These are phyloP conservation scores for Amphirosellinia nigrospora DNA, from an alignment of 495 filamentous ascomycete genomes.

Conservation along the genomic window DNA sequence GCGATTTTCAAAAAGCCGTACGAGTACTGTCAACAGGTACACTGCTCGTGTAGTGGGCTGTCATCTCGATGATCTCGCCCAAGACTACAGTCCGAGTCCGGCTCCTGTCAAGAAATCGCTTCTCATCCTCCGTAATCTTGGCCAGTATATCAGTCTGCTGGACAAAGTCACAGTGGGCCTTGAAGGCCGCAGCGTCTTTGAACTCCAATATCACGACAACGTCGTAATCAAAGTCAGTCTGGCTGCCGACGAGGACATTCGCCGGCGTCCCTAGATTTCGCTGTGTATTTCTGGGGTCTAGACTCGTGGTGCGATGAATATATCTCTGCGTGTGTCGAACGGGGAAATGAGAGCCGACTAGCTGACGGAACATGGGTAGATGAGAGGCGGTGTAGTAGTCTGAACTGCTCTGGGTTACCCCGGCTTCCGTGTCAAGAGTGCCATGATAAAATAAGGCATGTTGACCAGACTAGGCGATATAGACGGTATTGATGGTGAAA, in stretches of 20 bases:
- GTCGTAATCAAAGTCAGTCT: conserved; percentile 50
- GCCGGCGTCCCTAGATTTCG: conserved; percentile 36
- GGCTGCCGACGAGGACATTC: conserved; percentile 41
- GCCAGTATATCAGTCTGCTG: conserved; percentile 34
- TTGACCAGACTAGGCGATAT: conserved; percentile 3
- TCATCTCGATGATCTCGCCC: conserved; percentile 33
- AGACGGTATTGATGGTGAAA: background rate
- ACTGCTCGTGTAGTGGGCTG: background rate
- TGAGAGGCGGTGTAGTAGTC: conserved; percentile 41
- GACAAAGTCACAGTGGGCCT: conserved; percentile 37
- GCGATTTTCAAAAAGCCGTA: background rate
- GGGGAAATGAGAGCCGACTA: conserved; percentile 40
- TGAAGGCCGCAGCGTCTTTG: conserved; percentile 39
- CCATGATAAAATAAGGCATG: conserved; percentile 32
- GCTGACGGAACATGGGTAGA: conserved; percentile 38
- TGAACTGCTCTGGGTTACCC: conserved; percentile 41
- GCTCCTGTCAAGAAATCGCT: conserved; percentile 43
- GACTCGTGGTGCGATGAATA: conserved; percentile 33
- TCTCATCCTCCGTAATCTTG: conserved; percentile 35
- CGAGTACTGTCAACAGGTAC: background rate
- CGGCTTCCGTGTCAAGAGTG: conserved; percentile 41
- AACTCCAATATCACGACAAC: conserved; percentile 46
- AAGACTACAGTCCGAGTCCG: conserved; percentile 37
- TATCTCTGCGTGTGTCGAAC: conserved; percentile 39
- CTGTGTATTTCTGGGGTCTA: background rate